phyloP scores from a whole-genome alignment of 1,139 yeast genomes.

The Nakaseomyces delphensis region DNA sequence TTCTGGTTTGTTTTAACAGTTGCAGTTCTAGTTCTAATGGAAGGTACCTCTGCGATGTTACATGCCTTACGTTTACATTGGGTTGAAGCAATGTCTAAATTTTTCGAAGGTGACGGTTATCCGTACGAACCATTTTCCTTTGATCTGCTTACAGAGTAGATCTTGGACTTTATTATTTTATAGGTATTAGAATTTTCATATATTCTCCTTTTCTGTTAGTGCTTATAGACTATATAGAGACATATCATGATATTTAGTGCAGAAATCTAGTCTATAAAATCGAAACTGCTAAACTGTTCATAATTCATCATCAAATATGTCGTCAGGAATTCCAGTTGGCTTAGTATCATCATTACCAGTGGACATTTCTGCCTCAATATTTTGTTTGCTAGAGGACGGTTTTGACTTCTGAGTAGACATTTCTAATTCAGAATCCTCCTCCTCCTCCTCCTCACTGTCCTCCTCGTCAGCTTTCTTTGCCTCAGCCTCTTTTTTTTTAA shows the following conservation, averaged over 20 bases:
- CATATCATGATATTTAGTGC: not conserved
- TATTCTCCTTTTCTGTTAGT: not conserved
- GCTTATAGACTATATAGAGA: slow-evolving; percentile 2
- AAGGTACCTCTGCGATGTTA: slow-evolving; percentile 82
- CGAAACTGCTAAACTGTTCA: not conserved
- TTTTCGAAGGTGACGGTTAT: slow-evolving; percentile 74
- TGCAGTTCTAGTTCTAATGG: slow-evolving; percentile 69
- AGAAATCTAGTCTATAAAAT: not conserved
- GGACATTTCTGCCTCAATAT: not conserved
- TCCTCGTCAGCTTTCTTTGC: not conserved
- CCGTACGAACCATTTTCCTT: slow-evolving; percentile 65
- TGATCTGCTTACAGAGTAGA: slow-evolving; percentile 15
- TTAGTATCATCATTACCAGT: not conserved
- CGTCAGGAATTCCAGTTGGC: not conserved
- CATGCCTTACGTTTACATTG: slow-evolving; percentile 78
- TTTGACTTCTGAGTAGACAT: not conserved
- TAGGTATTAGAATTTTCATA: not conserved
- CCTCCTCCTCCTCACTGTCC: not conserved
- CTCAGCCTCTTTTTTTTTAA: not conserved
- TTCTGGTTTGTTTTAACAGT: slow-evolving; percentile 76
- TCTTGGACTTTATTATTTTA: not conserved
- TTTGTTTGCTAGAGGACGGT: not conserved
- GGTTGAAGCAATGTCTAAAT: slow-evolving; percentile 84
- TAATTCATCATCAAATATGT: slow-evolving; percentile 4
- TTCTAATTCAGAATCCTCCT: not conserved